Conservation (phyloP, 805 yeast genomes). For the Blastobotrys terrestris region DNA sequence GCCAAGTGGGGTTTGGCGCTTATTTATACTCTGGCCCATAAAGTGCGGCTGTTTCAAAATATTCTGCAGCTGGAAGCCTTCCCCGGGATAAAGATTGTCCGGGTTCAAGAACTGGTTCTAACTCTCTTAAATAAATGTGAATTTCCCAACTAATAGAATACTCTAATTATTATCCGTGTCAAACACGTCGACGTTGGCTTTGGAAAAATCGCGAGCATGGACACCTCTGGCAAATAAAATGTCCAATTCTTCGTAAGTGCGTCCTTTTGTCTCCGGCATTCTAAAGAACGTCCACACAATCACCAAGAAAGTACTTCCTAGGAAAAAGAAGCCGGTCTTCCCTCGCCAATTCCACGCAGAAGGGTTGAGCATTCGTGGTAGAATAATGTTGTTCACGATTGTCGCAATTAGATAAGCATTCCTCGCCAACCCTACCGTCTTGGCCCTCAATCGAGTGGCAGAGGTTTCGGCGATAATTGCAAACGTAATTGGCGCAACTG, state of each 20-base stretch:
- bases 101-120: too few species aligned
- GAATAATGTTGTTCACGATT: constrained; percentile 27
- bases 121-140: too few species aligned
- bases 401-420: constrained; percentile 20
- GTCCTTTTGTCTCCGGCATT: constrained; percentile 49
- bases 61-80: too few species aligned
- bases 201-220: constrained; percentile 23
- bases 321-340: constrained; percentile 43
- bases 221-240: constrained; percentile 33
- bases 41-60: too few species aligned
- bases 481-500: constrained; percentile 39
- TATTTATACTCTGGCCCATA: too few species aligned
- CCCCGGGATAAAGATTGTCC: too few species aligned
- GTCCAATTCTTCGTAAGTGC: constrained; percentile 54
- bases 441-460: constrained; percentile 36
- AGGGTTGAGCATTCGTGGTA: constrained; percentile 44
- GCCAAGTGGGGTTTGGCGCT: too few species aligned
- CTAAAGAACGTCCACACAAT: constrained; percentile 41
- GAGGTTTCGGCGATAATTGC: constrained; percentile 39
- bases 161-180: too few species aligned
- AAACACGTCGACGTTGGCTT: too few species aligned
- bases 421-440: constrained; percentile 38
- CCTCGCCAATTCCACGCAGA: constrained; percentile 40
- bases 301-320: constrained; percentile 30
- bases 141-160: too few species aligned